These are phyloP conservation scores for Diaporthe vexans DNA, from an alignment of 2,329 filamentous ascomycete genomes.

Conservation along the genomic window DNA sequence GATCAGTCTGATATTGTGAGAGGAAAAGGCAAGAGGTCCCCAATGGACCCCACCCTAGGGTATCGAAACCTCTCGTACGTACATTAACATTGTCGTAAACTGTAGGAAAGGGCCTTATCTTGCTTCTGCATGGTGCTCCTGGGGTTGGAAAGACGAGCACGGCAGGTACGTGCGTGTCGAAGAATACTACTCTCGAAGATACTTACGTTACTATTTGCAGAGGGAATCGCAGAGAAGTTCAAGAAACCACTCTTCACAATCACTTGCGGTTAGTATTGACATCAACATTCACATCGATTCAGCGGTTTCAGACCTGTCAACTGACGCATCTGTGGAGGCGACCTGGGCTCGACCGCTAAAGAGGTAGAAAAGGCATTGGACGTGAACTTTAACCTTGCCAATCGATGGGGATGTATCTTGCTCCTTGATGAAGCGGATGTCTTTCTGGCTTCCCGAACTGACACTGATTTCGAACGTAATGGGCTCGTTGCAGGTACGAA, in stretches of 20 bases:
- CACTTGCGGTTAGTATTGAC: conserved; percentile 42
- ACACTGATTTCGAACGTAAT: conserved; percentile 28
- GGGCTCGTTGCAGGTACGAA: conserved; percentile 35
- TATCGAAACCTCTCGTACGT: too few relatives aligned
- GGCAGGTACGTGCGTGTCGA: conserved; percentile 43
- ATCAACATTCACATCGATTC: too few relatives aligned
- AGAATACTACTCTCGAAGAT: not conserved
- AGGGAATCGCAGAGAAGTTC: conserved; percentile 45
- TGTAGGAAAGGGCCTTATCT: conserved; percentile 50
- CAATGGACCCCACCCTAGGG: too few relatives aligned
- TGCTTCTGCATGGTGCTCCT: conserved; percentile 51
- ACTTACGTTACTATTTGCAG: conserved; percentile 17
- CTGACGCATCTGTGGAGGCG: conserved; percentile 37
- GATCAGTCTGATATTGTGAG: conserved; percentile 49
- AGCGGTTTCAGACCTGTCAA: too few relatives aligned
- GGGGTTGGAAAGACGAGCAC: conserved; percentile 53
- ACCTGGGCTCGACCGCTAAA: conserved; percentile 52
- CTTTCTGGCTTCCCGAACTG: conserved; percentile 2
- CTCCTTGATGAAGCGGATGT: conserved; percentile 41
- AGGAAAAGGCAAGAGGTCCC: conserved; percentile 50
- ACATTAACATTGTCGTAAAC: too few relatives aligned
- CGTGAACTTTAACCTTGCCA: conserved; percentile 42
- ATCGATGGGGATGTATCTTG: conserved; percentile 45
- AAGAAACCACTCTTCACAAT: conserved; percentile 43
- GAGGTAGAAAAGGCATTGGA: conserved; percentile 49